Conservation (phyloP, 208 protist species). For the Wallacemonas sp. region DNA sequence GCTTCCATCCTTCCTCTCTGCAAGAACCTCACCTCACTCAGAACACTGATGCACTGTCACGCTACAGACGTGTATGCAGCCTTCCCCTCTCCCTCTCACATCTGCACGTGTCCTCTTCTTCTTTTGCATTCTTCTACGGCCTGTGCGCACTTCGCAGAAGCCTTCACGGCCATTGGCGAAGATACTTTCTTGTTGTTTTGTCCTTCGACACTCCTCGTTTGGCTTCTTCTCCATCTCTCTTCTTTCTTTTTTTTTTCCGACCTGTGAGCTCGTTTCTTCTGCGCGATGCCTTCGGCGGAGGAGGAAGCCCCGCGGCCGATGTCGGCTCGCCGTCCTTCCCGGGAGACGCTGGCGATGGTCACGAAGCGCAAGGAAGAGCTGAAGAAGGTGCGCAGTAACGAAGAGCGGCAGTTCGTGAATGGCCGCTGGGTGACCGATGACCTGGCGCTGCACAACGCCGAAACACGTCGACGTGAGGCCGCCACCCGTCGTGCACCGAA, state of each 20-base stretch:
- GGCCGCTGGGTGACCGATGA: slow-evolving; percentile 83
- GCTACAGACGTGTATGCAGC: no score
- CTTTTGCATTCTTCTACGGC: slow-evolving; percentile 2
- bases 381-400: slow-evolving; percentile 15
- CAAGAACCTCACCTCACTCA: no score
- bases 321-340: slow-evolving; percentile 27
- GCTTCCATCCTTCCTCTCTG: no score
- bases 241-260: not conserved
- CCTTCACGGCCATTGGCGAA: no score
- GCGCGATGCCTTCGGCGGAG: not conserved
- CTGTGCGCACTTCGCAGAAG: no score
- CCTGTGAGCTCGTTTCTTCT: slow-evolving; percentile 4
- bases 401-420: slow-evolving; percentile 64
- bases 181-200: slow-evolving; percentile 5
- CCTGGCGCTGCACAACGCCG: slow-evolving; percentile 55
- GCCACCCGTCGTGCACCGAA: slow-evolving; percentile 63
- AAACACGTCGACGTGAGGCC: slow-evolving; percentile 45
- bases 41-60: no score
- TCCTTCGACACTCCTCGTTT: no score
- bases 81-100: not conserved
- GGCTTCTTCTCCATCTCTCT: not conserved
- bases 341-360: slow-evolving; percentile 59
- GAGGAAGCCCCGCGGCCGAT: slow-evolving; percentile 7
- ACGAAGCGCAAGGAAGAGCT: slow-evolving; percentile 51
- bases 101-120: not conserved